These are phyloP conservation scores for Colletotrichum truncatum DNA, from an alignment of 2,329 filamentous ascomycete genomes.

Conservation along the genomic window DNA sequence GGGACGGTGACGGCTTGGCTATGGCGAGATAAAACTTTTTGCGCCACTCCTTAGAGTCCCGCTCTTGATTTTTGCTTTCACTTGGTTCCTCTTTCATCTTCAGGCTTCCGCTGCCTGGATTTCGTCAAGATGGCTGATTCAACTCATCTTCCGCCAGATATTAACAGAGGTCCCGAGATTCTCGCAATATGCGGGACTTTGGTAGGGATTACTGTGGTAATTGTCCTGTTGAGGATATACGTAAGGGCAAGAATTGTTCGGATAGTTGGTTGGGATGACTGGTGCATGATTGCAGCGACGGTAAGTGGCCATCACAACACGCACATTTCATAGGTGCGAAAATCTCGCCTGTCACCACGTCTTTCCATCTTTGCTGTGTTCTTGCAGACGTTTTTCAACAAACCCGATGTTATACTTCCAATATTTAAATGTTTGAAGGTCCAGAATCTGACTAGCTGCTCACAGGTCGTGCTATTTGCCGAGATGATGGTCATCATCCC, in stretches of 20 bases:
- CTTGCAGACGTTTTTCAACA: too few species aligned
- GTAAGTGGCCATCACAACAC: too few species aligned
- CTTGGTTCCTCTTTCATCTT: neutral
- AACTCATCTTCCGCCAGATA: conserved; percentile 33
- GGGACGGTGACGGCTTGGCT: neutral
- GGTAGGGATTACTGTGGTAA: conserved; percentile 35
- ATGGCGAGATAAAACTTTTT: neutral
- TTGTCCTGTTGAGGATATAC: conserved; percentile 36
- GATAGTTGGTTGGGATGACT: conserved; percentile 38
- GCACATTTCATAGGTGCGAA: too few species aligned
- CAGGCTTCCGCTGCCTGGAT: too few species aligned
- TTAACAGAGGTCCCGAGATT: conserved; percentile 41
- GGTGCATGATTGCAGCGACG: conserved; percentile 37
- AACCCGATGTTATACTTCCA: too few species aligned
- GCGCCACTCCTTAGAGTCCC: neutral
- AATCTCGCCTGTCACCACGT: too few species aligned
- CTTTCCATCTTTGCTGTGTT: too few species aligned
- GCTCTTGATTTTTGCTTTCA: neutral
- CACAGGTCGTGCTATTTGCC: conserved; percentile 33
- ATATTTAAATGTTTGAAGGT: neutral
- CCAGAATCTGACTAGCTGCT: rapidly evolving
- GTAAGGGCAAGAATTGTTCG: conserved; percentile 37
- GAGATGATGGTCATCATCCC: conserved; percentile 40
- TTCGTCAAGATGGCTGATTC: neutral
- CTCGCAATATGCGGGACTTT: conserved; percentile 38